A percentile compares a stretch with the other conserved stretches of the same genome.
These are phyloP conservation scores for Cadophora malorum DNA, from an alignment of 2,329 filamentous ascomycete genomes.

Conservation along the genomic window DNA sequence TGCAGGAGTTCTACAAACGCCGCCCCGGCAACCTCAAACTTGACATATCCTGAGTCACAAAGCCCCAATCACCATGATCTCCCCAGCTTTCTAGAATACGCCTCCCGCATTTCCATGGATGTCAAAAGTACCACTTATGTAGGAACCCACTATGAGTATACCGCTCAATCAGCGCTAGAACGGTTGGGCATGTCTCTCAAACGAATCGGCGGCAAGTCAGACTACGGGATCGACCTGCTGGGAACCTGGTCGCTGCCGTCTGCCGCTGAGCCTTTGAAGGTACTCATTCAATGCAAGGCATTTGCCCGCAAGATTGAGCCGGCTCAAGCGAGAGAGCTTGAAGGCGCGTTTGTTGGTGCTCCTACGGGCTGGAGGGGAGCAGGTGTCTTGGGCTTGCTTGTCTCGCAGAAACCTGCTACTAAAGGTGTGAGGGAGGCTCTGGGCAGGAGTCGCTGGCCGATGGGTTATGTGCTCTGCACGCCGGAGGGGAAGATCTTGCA, in stretches of 20 bases:
- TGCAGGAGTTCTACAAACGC: conserved; percentile 39
- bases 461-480: conserved; percentile 73
- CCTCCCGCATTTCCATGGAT: conserved; percentile 60
- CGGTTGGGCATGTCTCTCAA: conserved; percentile 68
- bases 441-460: conserved; percentile 68
- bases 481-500: conserved; percentile 65
- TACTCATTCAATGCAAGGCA: conserved; percentile 74
- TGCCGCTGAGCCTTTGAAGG: conserved; percentile 49
- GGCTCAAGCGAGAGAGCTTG: conserved; percentile 72
- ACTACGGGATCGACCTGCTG: conserved; percentile 76
- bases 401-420: conserved; percentile 73
- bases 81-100: conserved; percentile 69
- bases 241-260: conserved; percentile 71
- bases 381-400: conserved; percentile 73
- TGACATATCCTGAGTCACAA: conserved; percentile 55
- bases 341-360: conserved; percentile 77
- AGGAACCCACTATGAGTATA: conserved; percentile 82
- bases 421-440: conserved; percentile 79
- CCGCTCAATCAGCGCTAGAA: conserved; percentile 60
- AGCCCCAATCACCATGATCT: conserved; percentile 66
- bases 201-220: conserved; percentile 69
- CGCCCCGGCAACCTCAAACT: conserved; percentile 26
- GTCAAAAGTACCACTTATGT: conserved; percentile 65
- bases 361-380: conserved; percentile 74
- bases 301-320: conserved; percentile 59